Base-by-base conservation (phyloP, 495 filamentous ascomycete species). In the Rostrohypoxylon terebratum region DNA sequence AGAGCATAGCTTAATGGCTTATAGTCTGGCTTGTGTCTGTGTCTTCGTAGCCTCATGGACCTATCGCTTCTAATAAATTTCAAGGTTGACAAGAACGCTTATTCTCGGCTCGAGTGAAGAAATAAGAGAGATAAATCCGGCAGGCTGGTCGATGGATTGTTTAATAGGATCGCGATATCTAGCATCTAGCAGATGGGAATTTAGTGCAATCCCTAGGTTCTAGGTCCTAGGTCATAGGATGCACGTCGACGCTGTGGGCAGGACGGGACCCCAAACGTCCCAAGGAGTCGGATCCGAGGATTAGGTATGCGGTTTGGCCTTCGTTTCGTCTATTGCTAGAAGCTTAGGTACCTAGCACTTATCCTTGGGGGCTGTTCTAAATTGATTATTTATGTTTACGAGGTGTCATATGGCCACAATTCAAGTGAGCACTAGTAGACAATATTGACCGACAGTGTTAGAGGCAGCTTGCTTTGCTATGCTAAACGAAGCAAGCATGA, bases 361-460 rank as follows among this genome's bases (percentile, higher is more conserved):
- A 58, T 60, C 18, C 62, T 66, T 65, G 62, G 61, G 61, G 62
- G 54, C 33, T 59, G 48, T 7, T 61, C 47, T 33, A 28, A 63
- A 73, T 53, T 58, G 42, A 47, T 62, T 74, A 74, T 74, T 74
- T 74, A 74, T 74, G 61, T 58, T 28, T 42, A 40, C n/a, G 36
- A 47, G 34, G 51, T 61, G 66, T 73, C 71, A 74, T 66, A 74
- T 69, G 71, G 61, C 62, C 66, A 69, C 23, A 34, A 50, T 69
- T 54, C 7, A 50, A 70, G 71, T 74, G 71, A 74, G 71, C 71
- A 69, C 71, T 74, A 74, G 71, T 40, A 66, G 57, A 47, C 57
- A 42, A 53, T 63, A 36, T 74, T 66, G 58, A 69, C 71, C 62
- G 50, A 66, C 61, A 59, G 13, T 53, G 50, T 63, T 42, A 42